A percentile compares a stretch with the other conserved stretches of the same genome.
Conservation (phyloP, 2,329 filamentous ascomycete genomes). For the Dactylellina drechsleri region DNA sequence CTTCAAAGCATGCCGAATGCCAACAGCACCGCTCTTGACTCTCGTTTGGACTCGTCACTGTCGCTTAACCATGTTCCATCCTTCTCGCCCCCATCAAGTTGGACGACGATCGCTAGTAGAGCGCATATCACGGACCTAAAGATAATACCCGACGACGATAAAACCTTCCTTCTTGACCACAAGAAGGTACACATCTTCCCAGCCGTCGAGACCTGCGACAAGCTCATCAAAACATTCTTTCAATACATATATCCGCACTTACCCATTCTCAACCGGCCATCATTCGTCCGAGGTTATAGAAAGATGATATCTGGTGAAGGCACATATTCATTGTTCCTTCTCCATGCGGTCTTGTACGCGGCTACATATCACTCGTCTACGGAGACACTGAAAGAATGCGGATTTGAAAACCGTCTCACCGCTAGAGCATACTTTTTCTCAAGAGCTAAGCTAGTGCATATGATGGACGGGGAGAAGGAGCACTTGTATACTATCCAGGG, state of each 20-base stretch:
- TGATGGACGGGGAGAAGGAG: conserved; percentile 54
- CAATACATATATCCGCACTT: conserved; percentile 51
- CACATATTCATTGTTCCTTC: conserved; percentile 39
- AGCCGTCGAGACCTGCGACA: conserved; percentile 41
- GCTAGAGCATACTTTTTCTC: conserved; percentile 54
- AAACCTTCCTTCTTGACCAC: conserved; percentile 39
- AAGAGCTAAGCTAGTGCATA: conserved; percentile 44
- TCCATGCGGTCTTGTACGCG: conserved; percentile 44
- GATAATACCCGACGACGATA: conserved; percentile 47
- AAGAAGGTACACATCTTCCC: conserved; percentile 53
- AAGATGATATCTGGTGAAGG: conserved; percentile 51
- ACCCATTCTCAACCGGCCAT: conserved; percentile 42
- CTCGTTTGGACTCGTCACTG: conserved; percentile 46
- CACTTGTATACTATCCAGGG: conserved; percentile 51
- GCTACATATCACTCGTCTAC: conserved; percentile 34
- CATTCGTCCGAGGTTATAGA: conserved; percentile 49
- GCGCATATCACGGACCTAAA: conserved; percentile 45
- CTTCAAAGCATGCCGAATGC: conserved; percentile 52
- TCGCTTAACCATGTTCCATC: conserved; percentile 44
- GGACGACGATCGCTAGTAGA: conserved; percentile 40
- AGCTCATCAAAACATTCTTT: conserved; percentile 47
- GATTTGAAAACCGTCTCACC: conserved; percentile 48
- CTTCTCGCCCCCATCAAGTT: conserved; percentile 32
- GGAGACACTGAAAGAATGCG: conserved; percentile 46
- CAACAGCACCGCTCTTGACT: conserved; percentile 35